Conservation (phyloP, 2,329 filamentous ascomycete species). For the Microthyrium microscopicum region DNA sequence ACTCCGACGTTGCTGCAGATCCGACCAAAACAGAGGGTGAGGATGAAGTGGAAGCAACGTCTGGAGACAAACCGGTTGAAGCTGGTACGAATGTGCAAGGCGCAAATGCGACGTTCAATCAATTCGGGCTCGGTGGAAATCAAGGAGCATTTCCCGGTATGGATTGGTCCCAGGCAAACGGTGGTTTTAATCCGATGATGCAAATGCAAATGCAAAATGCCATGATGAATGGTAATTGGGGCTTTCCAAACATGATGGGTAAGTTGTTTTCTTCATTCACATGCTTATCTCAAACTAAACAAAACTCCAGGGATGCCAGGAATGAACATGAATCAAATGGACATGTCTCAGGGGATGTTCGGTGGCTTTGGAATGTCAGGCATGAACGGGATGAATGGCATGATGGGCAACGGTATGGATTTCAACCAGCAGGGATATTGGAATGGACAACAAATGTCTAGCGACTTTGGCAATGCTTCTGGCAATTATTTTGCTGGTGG, state of each 20-base stretch:
- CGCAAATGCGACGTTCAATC: no score
- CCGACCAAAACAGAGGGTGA: no score
- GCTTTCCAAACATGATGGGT: conserved; percentile 85
- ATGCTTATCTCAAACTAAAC: conserved; percentile 10
- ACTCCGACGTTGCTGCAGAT: no score
- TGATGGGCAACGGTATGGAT: conserved; percentile 49
- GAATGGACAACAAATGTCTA: conserved; percentile 51
- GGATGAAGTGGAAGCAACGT: no score
- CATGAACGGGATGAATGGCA: conserved; percentile 44
- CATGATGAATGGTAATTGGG: conserved; percentile 45
- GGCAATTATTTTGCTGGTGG: conserved; percentile 33
- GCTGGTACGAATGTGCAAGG: no score
- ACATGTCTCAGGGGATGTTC: conserved; percentile 68
- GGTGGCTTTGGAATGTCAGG: conserved; percentile 56
- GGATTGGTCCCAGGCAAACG: conserved; percentile 46
- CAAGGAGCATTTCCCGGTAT: conserved; percentile 37
- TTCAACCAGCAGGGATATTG: conserved; percentile 47
- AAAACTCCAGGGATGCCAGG: conserved; percentile 49
- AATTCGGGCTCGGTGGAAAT: no score
- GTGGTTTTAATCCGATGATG: conserved; percentile 58
- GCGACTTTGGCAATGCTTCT: conserved; percentile 52
- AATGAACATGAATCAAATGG: conserved; percentile 78
- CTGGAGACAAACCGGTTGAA: no score
- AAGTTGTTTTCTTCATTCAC: conserved; percentile 23
- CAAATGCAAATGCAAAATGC: conserved; percentile 37